Base-by-base conservation (phyloP, 2,329 filamentous ascomycete genomes). In the Neopestalotiopsis clavispora region DNA sequence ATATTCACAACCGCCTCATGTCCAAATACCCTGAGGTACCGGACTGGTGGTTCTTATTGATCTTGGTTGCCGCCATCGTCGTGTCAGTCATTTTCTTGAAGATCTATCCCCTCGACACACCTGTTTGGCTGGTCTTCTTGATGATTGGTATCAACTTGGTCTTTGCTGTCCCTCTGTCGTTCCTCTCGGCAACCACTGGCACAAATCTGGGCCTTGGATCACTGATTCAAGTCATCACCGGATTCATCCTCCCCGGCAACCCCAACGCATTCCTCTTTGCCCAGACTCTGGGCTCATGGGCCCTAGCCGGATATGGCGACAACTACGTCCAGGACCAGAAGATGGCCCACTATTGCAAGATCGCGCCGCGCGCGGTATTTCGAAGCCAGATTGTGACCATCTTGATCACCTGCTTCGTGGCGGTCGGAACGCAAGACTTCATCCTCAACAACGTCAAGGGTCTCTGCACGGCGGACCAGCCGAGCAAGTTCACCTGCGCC, bases 31-130 rank as follows among this genome's bases (percentile, higher is more conserved):
- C 77, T 0, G 84, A 85, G 61, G 83, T 85, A 0, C 84, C 84
- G 0, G 84, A 85, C 68, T 86, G 84, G 84, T 86, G 83, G 84
- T 84, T 83, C 72, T 71, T 84, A 5, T 40, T 79, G 42, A 82
- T 84, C 57, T 76, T 84, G 4, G 69, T 76, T 23, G 70, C 45
- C 57, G 75, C 78, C 66, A 75, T 81, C 67, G 72, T 80, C 30
- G 76, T 81, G 23, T 76, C 78, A 4, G 74, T 80, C 56, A 70
- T 81, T 65, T 74, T 78, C 61, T 72, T 80, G n/a, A 68, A 72
- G 20, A 76, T 78, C 64, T 78, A 75, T 65, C 77, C 78, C 34
- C 72, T 77, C 38, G 74, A 76, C 60, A 79, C 75, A 4, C 78
- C 77, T 12, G 69, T 77, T 4, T 80, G 76, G 77, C 72, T 78